A percentile compares a stretch with the other conserved stretches of the same genome.
Evolutionary conservation across 805 yeast species (phyloP).

Genomic region (Scheffersomyces stipitis): DNA sequence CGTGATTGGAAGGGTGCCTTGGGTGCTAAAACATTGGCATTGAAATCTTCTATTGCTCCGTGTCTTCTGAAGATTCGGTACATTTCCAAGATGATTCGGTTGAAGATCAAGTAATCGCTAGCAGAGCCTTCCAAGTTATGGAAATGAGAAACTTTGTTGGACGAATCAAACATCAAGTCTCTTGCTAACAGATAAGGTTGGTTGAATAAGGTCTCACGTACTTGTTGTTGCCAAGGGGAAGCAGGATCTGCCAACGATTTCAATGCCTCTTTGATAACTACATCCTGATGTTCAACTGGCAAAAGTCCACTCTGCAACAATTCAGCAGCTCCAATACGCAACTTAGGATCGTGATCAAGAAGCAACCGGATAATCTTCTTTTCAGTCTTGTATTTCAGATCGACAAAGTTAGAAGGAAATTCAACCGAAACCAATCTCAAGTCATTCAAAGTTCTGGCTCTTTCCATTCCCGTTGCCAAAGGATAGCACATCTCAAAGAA

Average conservation of each 20-base stretch:
- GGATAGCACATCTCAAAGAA: slow-evolving; percentile 93
- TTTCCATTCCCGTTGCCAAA: slow-evolving; percentile 90
- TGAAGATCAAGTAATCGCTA: slow-evolving; percentile 54
- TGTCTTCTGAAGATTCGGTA: slow-evolving; percentile 68
- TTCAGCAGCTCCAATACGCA: slow-evolving; percentile 77
- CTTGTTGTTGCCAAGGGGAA: slow-evolving; percentile 93
- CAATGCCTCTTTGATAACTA: slow-evolving; percentile 83
- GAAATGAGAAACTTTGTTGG: slow-evolving; percentile 23
- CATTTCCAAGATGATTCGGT: slow-evolving; percentile 60
- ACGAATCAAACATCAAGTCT: slow-evolving; percentile 76
- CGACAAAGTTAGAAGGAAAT: slow-evolving; percentile 71
- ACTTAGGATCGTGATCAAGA: slow-evolving; percentile 74
- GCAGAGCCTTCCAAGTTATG: slow-evolving; percentile 26
- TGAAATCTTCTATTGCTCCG: slow-evolving; percentile 81
- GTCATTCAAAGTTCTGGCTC: slow-evolving; percentile 68
- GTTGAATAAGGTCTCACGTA: slow-evolving; percentile 78
- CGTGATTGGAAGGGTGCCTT: slow-evolving; percentile 65
- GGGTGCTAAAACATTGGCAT: slow-evolving; percentile 71
- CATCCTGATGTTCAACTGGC: slow-evolving; percentile 89
- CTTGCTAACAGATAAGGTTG: slow-evolving; percentile 84
- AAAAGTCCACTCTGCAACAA: slow-evolving; percentile 77
- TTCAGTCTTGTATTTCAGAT: slow-evolving; percentile 53
- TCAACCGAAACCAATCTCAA: slow-evolving; percentile 58
- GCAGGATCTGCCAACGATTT: slow-evolving; percentile 84
- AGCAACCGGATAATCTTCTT: slow-evolving; percentile 64